Evolutionary conservation across 225 moss, liverwort and hornwort species (phyloP), one percentile per base, ranked within the genome.

Genomic region (Lunularia cruciata): DNA sequence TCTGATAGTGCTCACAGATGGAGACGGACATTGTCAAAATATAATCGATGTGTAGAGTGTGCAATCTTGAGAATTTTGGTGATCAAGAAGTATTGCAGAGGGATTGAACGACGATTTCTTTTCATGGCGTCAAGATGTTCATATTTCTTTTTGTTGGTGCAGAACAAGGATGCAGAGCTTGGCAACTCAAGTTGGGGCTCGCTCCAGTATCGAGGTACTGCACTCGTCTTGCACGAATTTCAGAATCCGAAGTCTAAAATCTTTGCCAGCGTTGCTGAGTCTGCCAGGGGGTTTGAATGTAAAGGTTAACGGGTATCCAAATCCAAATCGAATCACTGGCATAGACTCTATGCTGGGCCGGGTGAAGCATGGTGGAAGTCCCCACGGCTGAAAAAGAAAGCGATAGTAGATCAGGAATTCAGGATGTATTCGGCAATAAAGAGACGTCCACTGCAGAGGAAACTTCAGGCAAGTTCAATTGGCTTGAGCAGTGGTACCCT

Each of bases 401-500:
- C 16, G 11, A 43, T 8, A 47, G 10, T 33, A 34, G 20, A 28
- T 35, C 0, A 18, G 38, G 16, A 30, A 36, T 45, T 6, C 4
- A 15, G 26, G 63, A 14, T n/a, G n/a, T n/a, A n/a, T n/a, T n/a
- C 18, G 59, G 19, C 45, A 47, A 46, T n/a, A 3, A 40, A 10
- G 23, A 36, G n/a, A 34, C 14, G 31, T 15, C 5, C 2, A 28
- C 39, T 57, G 8, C n/a, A 11, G 51, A 68, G 23, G 13, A 36
- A 2, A 30, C 70, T 34, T 66, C 6, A 0, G 45, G 10, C 8
- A 57, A 75, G 36, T 92, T 89, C 60, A 73, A 86, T 31, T 96
- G 92, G 95, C 76, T 77, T 43, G 56, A 78, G 27, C 83, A 87
- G 34, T 96, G 95, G 95, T 96, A 96, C 60, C 92, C 95, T 1